phyloP scores from a whole-genome alignment of 2,329 filamentous ascomycete genomes.

The Pezicula rhizophila region DNA sequence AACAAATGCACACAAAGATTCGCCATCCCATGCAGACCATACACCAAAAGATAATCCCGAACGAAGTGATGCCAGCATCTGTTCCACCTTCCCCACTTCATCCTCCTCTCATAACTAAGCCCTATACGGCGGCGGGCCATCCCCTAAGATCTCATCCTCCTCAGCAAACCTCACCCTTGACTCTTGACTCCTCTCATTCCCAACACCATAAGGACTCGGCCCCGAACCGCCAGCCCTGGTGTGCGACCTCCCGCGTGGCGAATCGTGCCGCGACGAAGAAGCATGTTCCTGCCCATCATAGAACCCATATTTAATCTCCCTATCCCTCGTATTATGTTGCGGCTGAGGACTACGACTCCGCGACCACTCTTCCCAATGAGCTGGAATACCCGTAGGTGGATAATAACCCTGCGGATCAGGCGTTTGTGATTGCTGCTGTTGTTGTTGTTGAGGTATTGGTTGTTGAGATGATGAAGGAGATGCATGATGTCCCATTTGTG shows the following conservation, averaged over 20 bases:
- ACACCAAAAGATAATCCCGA: too few species aligned
- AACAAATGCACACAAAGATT: too few species aligned
- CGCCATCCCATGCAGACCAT: too few species aligned
- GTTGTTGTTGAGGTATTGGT: not conserved
- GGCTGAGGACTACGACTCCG: not conserved
- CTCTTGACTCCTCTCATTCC: too few species aligned
- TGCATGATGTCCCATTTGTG: not conserved
- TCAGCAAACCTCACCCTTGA: constrained; percentile 1
- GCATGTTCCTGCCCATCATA: constrained; percentile 1
- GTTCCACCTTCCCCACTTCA: not conserved
- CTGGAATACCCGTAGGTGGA: constrained; percentile 19
- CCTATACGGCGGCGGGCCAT: not conserved
- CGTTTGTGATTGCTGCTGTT: not conserved
- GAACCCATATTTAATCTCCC: constrained; percentile 2
- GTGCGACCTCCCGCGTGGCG: not conserved
- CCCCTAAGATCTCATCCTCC: not conserved
- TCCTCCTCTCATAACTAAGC: not conserved
- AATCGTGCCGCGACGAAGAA: not conserved
- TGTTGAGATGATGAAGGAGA: not conserved
- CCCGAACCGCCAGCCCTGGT: not conserved
- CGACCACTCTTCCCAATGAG: constrained; percentile 17
- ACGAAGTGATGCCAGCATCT: not conserved
- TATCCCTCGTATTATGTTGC: not conserved
- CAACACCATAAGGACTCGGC: not conserved
- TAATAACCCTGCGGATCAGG: constrained; percentile 8